These are phyloP conservation scores for Magnolia kwangsiensis DNA, from an alignment of 164 flowering plant genomes.

Conservation along the genomic window DNA sequence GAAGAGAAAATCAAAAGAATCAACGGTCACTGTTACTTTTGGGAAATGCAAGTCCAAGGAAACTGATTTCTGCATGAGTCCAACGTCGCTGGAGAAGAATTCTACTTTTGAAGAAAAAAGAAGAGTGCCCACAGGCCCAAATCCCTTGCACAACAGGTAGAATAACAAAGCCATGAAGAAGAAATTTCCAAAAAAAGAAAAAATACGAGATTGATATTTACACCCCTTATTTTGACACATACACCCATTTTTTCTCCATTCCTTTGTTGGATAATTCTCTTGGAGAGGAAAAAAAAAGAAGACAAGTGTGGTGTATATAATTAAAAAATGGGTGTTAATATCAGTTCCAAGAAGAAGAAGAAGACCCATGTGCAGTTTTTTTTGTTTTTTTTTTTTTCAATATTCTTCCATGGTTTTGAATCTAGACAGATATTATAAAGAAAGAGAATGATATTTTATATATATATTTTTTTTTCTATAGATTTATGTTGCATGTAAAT, in stretches of 20 bases:
- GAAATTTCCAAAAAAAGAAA: not conserved
- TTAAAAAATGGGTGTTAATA: too few relatives aligned
- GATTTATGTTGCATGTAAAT: slow-evolving; percentile 5
- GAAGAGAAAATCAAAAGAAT: not conserved
- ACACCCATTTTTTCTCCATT: not conserved
- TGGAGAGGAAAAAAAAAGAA: too few relatives aligned
- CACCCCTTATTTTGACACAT: not conserved
- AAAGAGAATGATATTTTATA: not conserved
- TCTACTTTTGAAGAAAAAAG: slow-evolving; percentile 23
- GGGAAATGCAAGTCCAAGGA: slow-evolving; percentile 14
- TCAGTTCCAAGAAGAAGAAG: not conserved
- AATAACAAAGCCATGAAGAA: not conserved
- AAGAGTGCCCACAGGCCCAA: slow-evolving; percentile 33
- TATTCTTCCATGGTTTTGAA: not conserved
- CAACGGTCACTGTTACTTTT: slow-evolving; percentile 1
- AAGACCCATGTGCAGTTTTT: slow-evolving; percentile 3
- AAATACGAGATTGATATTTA: not conserved
- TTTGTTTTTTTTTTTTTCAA: not conserved
- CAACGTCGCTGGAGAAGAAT: not conserved
- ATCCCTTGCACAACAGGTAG: slow-evolving; percentile 34
- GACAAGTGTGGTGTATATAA: not conserved
- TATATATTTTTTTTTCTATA: not conserved
- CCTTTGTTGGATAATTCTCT: too few relatives aligned
- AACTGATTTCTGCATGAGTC: not conserved
- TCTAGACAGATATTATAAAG: slow-evolving; percentile 1